Base-by-base conservation (phyloP, 78 protist species). In the Guillardia theta region DNA sequence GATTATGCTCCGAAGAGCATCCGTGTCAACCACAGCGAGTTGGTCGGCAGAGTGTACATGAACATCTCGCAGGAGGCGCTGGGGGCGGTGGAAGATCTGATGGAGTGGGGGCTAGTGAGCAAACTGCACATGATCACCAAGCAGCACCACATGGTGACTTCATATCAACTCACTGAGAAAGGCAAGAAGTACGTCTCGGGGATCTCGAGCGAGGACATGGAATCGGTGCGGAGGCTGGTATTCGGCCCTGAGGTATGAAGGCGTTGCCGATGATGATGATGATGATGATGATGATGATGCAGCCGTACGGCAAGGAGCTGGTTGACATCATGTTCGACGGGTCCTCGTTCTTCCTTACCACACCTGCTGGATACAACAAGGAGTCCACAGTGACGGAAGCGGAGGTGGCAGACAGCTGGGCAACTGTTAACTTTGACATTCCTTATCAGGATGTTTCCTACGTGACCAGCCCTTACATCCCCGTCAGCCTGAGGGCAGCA, bases 401-500 rank as follows among this genome's bases (percentile, higher is more conserved):
- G 8, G 83, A 70, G n/a, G n/a, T n/a, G n/a, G n/a, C n/a, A n/a
- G n/a, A n/a, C n/a, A n/a, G n/a, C n/a, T n/a, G n/a, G n/a, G n/a
- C n/a, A n/a, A n/a, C n/a, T n/a, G n/a, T n/a, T n/a, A n/a, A n/a
- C n/a, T n/a, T n/a, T n/a, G n/a, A n/a, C n/a, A n/a, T n/a, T n/a
- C n/a, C n/a, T n/a, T n/a, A n/a, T n/a, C n/a, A n/a, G 83, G 83
- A 70, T 33, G 83, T 70, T 36, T 22, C 36, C 45, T 70, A 70
- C 41, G 83, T 70, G 46, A 70, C 83, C n/a, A 70, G 83, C 83
- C 83, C 83, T 36, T 70, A 70, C 41, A 12, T 70, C 41, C 83
- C 83, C 70, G 70, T 27, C 70, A 30, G 27, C 27, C 70, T 58
- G 27, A 1, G 70, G 6, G 70, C 70, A 0, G 70, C 70, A 30